These are phyloP conservation scores for Stachybotrys elegans DNA, from an alignment of 2,329 filamentous ascomycete genomes.

Conservation along the genomic window DNA sequence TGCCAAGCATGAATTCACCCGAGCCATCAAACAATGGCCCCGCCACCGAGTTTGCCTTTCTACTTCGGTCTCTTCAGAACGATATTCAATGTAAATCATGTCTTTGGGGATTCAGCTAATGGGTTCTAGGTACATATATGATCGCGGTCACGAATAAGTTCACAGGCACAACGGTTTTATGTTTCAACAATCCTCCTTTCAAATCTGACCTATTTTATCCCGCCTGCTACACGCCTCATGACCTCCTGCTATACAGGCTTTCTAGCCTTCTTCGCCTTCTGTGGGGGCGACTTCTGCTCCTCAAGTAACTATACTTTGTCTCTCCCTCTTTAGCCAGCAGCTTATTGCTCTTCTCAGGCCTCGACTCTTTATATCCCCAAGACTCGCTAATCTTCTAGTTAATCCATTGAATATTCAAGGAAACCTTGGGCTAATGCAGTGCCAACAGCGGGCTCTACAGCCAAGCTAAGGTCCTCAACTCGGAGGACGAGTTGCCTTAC, in stretches of 20 bases:
- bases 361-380: background rate
- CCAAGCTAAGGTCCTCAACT: background rate
- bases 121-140: background rate
- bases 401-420: background rate
- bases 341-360: background rate
- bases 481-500: background rate
- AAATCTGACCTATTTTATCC: background rate
- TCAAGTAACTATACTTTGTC: background rate
- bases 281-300: background rate
- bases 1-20: too few relatives aligned
- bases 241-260: background rate
- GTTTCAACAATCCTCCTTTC: background rate
- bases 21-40: conserved; percentile 4
- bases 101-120: background rate
- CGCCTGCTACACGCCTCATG: background rate
- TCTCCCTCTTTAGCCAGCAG: background rate
- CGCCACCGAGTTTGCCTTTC: background rate
- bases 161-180: background rate
- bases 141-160: background rate
- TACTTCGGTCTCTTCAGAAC: background rate
- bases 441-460: background rate
- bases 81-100: background rate
- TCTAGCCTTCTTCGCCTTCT: background rate
- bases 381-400: background rate
- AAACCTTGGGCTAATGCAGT: background rate